Evolutionary conservation across 371 early-diverging fungal species (phyloP).

Genomic region (Mucor velutinosus): DNA sequence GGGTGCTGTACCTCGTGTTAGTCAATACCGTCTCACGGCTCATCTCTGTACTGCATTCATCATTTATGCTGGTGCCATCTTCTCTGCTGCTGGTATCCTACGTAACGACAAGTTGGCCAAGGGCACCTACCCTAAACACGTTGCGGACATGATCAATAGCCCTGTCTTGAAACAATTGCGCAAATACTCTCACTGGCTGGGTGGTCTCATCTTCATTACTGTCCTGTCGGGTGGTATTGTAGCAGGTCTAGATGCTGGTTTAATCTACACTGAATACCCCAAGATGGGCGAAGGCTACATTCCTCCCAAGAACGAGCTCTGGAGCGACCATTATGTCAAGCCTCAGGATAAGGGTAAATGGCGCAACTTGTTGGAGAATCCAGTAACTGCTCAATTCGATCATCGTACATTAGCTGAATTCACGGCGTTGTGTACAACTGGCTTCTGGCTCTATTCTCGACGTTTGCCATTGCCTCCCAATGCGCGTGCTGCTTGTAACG

Average conservation of each 20-base stretch:
- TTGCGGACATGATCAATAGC: slow-evolving; percentile 49
- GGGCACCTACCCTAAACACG: slow-evolving; percentile 47
- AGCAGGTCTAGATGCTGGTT: slow-evolving; percentile 95
- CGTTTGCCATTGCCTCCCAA: slow-evolving; percentile 72
- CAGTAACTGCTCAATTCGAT: slow-evolving; percentile 92
- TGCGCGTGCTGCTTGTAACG: slow-evolving; percentile 65
- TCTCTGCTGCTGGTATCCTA: slow-evolving; percentile 77
- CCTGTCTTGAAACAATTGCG: slow-evolving; percentile 62
- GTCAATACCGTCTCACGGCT: slow-evolving; percentile 91
- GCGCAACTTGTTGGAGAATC: slow-evolving; percentile 91
- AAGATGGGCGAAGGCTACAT: slow-evolving; percentile 81
- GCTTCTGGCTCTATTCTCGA: slow-evolving; percentile 75
- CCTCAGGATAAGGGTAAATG: slow-evolving; percentile 52
- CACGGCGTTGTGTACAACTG: slow-evolving; percentile 69
- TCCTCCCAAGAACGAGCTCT: slow-evolving; percentile 73
- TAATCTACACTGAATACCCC: slow-evolving; percentile 95
- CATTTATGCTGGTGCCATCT: slow-evolving; percentile 79
- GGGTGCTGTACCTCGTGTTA: slow-evolving; percentile 88
- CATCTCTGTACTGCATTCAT: slow-evolving; percentile 89
- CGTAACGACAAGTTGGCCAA: slow-evolving; percentile 61
- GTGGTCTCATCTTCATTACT: slow-evolving; percentile 79
- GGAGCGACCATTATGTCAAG: slow-evolving; percentile 60
- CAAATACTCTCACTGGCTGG: slow-evolving; percentile 57
- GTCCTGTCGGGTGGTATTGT: slow-evolving; percentile 92
- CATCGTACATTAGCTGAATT: slow-evolving; percentile 89